Evolutionary conservation across 495 filamentous ascomycete genomes (phyloP).

Genomic region (Aeminium ludgeri): DNA sequence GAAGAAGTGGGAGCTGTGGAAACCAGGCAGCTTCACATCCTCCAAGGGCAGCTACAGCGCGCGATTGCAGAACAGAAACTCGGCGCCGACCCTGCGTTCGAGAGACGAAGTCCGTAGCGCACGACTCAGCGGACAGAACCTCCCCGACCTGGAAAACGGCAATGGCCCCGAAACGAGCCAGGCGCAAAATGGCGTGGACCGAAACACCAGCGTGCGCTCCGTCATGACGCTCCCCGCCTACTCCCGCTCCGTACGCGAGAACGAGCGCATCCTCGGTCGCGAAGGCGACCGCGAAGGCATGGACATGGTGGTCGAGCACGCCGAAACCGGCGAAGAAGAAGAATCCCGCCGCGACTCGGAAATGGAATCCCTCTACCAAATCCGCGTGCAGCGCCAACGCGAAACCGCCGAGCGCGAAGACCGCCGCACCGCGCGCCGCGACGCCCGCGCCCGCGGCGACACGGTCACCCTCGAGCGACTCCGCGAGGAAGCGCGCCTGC

Average conservation of each 20-base stretch:
- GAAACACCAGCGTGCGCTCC: constrained; percentile 73
- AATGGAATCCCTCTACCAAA: constrained; percentile 85
- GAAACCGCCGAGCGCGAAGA: constrained; percentile 65
- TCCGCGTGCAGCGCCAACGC: constrained; percentile 58
- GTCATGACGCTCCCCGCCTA: constrained; percentile 87
- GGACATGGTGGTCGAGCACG: constrained; percentile 76
- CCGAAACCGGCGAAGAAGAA: constrained; percentile 55
- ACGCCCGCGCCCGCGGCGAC: constrained; percentile 57
- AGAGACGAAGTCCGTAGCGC: constrained; percentile 12
- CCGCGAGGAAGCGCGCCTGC: constrained; percentile 27
- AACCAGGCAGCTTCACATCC: constrained; percentile 1
- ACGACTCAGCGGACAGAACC: constrained; percentile 12
- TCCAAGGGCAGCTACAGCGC: constrained; percentile 11
- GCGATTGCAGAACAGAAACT: constrained; percentile 8
- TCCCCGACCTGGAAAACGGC: constrained; percentile 5
- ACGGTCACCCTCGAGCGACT: constrained; percentile 43
- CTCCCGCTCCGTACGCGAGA: constrained; percentile 45
- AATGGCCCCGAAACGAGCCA: neutral
- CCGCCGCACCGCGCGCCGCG: constrained; percentile 43
- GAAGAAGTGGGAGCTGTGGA: constrained; percentile 12
- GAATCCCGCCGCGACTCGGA: constrained; percentile 73
- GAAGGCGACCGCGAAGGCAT: constrained; percentile 82
- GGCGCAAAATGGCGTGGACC: constrained; percentile 36
- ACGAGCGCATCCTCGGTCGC: constrained; percentile 71
- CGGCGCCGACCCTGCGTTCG: constrained; percentile 13